Conservation (phyloP, 805 yeast species). For the Kodamaea hsintzibuensis region DNA sequence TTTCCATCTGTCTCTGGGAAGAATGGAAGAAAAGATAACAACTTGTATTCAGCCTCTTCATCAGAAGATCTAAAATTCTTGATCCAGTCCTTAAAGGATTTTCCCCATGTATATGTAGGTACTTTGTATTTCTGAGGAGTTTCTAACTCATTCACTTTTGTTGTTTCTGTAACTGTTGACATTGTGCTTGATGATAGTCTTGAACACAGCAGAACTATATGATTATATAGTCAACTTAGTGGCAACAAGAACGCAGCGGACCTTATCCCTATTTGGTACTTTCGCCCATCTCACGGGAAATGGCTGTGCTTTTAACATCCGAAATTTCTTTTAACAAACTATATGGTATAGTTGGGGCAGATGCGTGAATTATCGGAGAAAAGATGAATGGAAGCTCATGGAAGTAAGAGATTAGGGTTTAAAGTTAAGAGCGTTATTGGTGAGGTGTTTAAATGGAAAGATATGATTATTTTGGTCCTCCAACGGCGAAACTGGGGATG, state of each 20-base stretch:
- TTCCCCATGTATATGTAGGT: constrained; percentile 4
- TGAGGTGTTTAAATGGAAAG: too few relatives aligned
- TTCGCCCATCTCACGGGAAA: too few relatives aligned
- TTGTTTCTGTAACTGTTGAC: neutral
- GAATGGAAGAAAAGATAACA: constrained; percentile 62
- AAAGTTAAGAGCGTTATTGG: too few relatives aligned
- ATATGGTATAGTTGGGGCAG: too few relatives aligned
- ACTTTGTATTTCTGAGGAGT: neutral
- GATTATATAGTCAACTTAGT: neutral
- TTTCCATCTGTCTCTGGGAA: constrained; percentile 54
- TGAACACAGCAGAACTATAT: neutral
- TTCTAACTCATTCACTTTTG: constrained; percentile 3
- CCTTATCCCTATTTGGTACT: too few relatives aligned
- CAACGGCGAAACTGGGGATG: too few relatives aligned
- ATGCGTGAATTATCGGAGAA: too few relatives aligned
- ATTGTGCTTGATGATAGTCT: neutral
- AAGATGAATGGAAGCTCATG: too few relatives aligned
- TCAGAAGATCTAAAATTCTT: constrained; percentile 28
- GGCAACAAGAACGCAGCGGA: neutral
- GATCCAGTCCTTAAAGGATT: constrained; percentile 28
- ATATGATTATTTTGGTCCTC: too few relatives aligned
- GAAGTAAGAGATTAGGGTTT: too few relatives aligned
- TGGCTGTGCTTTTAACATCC: too few relatives aligned
- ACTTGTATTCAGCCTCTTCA: constrained; percentile 32
- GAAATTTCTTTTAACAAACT: too few relatives aligned